These are phyloP conservation scores for Botrytis fragariae DNA, from an alignment of 2,329 filamentous ascomycete genomes.

Conservation along the genomic window DNA sequence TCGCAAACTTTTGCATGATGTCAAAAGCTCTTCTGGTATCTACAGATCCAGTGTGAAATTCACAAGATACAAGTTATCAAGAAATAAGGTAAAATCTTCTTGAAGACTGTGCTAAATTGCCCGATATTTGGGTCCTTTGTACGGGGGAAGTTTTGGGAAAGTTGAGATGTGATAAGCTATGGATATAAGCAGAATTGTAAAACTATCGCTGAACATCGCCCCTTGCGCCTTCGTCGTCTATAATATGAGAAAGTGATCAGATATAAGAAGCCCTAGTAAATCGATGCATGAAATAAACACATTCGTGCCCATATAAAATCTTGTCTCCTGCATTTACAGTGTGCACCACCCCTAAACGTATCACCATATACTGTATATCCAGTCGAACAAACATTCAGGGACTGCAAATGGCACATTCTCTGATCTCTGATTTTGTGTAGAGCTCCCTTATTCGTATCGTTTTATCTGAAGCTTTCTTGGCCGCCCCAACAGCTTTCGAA, in stretches of 20 bases:
- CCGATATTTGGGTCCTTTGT: neutral
- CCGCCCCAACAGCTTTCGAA: neutral
- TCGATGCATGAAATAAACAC: neutral
- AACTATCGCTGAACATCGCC: neutral
- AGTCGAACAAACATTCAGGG: neutral
- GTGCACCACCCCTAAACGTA: neutral
- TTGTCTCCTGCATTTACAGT: neutral
- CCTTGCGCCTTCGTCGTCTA: neutral
- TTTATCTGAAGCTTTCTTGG: neutral
- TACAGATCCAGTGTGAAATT: neutral
- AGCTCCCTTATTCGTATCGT: neutral
- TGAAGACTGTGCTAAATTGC: neutral
- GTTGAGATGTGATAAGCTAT: neutral
- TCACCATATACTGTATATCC: neutral
- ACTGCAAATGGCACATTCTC: neutral
- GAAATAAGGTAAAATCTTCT: neutral
- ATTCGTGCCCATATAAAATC: neutral
- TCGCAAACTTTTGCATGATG: neutral
- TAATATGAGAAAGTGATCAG: neutral
- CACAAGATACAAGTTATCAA: neutral
- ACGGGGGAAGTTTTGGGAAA: neutral
- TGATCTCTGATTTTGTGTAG: neutral
- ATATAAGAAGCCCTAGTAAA: neutral
- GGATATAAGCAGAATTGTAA: neutral
- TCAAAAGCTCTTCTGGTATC: neutral